These are phyloP conservation scores for Microsporum audouinii DNA, from an alignment of 2,329 filamentous ascomycete species.

Conservation along the genomic window DNA sequence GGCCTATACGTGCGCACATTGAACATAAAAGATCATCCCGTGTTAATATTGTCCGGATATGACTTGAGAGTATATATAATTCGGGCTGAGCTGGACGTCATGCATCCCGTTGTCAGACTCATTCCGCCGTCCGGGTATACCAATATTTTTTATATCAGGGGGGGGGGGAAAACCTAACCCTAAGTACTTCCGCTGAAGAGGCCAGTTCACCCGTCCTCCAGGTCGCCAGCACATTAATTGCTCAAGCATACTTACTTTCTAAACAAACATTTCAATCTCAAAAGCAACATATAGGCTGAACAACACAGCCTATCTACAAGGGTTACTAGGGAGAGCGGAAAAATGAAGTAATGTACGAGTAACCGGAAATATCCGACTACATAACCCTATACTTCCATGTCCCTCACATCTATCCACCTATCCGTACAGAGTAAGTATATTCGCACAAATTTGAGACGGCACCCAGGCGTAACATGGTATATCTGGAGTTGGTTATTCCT, in stretches of 20 bases:
- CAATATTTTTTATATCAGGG: background rate
- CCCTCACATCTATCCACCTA: background rate
- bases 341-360: background rate
- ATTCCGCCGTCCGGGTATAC: background rate
- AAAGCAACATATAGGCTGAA: background rate
- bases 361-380: constrained; percentile 1
- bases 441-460: background rate
- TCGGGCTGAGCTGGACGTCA: background rate
- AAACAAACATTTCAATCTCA: background rate
- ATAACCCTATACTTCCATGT: background rate
- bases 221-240: background rate
- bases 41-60: background rate
- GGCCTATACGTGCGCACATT: background rate
- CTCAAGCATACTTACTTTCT: background rate
- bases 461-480: background rate
- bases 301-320: background rate
- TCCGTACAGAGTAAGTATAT: background rate
- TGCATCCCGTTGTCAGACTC: background rate
- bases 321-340: background rate
- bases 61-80: background rate
- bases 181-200: background rate
- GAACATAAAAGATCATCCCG: background rate
- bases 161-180: background rate
- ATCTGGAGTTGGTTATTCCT: background rate
- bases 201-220: background rate